A percentile compares a stretch with the other conserved stretches of the same genome.
Conservation (phyloP, 176 grass and related monocot genomes). For the Chrysopogon serrulatus region DNA sequence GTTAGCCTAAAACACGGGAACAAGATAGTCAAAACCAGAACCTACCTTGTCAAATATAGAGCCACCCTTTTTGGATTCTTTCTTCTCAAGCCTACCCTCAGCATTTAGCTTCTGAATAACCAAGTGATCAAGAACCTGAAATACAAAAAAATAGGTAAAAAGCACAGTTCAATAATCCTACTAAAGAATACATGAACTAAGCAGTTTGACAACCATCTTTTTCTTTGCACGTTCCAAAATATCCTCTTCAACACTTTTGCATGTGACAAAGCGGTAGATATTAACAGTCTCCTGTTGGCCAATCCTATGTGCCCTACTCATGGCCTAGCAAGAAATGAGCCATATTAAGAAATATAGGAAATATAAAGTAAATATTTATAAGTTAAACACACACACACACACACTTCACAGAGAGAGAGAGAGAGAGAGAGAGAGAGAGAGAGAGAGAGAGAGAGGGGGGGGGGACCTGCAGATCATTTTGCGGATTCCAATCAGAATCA, state of each 20-base stretch:
- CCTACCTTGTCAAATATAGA: slow-evolving; percentile 94
- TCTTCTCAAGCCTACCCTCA: slow-evolving; percentile 98
- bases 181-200: background rate
- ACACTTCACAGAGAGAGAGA: background rate
- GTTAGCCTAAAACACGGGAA: background rate
- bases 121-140: slow-evolving; percentile 98
- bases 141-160: background rate
- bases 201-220: slow-evolving; percentile 61
- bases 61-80: slow-evolving; percentile 96
- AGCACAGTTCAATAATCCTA: background rate
- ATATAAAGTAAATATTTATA: slow-evolving; percentile 15
- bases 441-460: too few species aligned
- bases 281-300: slow-evolving; percentile 99
- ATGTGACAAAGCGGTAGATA: slow-evolving; percentile 96
- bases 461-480: slow-evolving; percentile 99
- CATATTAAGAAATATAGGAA: background rate
- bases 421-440: background rate
- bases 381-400: background rate
- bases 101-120: slow-evolving; percentile 99
- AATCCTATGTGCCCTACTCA: slow-evolving; percentile 99
- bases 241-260: slow-evolving; percentile 99
- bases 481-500: slow-evolving; percentile 99
- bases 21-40: background rate
- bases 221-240: slow-evolving; percentile 98
- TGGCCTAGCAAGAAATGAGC: slow-evolving; percentile 53